Evolutionary conservation across 2,329 filamentous ascomycete genomes (phyloP).

Genomic region (Diaporthe caulivora): DNA sequence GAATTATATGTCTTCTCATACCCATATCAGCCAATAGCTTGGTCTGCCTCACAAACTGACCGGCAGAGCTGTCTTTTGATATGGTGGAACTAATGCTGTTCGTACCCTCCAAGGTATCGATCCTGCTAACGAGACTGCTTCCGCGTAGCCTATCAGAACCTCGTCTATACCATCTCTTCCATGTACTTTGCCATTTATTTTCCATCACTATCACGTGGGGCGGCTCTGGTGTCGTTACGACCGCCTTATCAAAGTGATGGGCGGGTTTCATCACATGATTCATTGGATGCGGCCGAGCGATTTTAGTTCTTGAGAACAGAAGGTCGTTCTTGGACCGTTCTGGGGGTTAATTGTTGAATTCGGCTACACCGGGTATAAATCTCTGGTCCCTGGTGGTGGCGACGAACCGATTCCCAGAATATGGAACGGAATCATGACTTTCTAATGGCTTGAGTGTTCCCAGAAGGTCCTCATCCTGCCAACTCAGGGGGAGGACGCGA

Average conservation of each 20-base stretch:
- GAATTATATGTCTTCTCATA: background rate
- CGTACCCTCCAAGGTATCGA: background rate
- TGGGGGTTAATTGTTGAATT: background rate
- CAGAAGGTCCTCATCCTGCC: no score
- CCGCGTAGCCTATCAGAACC: background rate
- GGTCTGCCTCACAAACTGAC: background rate
- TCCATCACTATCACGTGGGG: no score
- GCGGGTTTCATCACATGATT: background rate
- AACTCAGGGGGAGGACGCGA: no score
- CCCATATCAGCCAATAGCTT: background rate
- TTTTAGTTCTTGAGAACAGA: background rate
- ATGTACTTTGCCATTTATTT: no score
- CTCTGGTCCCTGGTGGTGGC: background rate
- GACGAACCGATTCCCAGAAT: rapidly evolving
- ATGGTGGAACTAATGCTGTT: background rate
- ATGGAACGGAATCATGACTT: no score
- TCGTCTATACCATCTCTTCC: no score
- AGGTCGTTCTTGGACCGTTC: background rate
- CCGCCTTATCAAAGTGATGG: background rate
- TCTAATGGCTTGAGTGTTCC: background rate
- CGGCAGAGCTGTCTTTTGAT: constrained; percentile 1
- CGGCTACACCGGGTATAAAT: background rate
- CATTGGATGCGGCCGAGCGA: background rate
- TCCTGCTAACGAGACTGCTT: background rate
- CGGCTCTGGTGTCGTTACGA: background rate